Evolutionary conservation across 2,329 filamentous ascomycete genomes (phyloP).

Genomic region (Saccharata proteae): DNA sequence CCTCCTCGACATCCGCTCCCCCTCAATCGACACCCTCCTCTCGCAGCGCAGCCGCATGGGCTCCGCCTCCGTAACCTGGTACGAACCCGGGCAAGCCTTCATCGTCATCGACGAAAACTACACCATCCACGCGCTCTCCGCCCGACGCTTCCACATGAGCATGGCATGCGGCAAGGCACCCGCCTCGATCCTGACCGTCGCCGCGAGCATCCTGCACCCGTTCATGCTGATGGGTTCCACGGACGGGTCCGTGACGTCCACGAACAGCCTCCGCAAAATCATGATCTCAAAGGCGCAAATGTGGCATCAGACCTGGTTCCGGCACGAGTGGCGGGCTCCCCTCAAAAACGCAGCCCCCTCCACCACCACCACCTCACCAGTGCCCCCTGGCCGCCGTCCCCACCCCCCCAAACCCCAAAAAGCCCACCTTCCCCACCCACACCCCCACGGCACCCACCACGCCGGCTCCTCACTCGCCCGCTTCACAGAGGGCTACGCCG

Average conservation of each 20-base stretch:
- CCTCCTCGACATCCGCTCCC: conserved; percentile 42
- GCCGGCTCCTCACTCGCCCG: conserved; percentile 19
- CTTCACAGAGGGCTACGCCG: conserved; percentile 31
- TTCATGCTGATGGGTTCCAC: conserved; percentile 40
- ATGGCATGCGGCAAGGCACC: conserved; percentile 25
- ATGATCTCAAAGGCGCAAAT: conserved; percentile 37
- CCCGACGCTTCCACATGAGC: conserved; percentile 41
- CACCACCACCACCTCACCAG: neutral
- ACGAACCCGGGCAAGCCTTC: conserved; percentile 42
- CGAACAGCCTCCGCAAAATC: conserved; percentile 40
- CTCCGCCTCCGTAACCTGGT: conserved; percentile 38
- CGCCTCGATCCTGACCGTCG: conserved; percentile 28
- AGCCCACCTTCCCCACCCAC: neutral
- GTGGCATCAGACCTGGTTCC: conserved; percentile 46
- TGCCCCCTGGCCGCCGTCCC: conserved; percentile 5
- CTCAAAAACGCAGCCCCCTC: conserved; percentile 3
- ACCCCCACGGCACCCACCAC: conserved; percentile 1
- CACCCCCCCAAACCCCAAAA: conserved; percentile 2
- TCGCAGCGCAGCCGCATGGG: conserved; percentile 39
- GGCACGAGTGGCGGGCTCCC: conserved; percentile 39
- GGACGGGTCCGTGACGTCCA: conserved; percentile 38
- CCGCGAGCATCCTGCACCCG: conserved; percentile 42
- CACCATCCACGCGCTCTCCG: conserved; percentile 34
- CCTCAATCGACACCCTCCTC: conserved; percentile 30
- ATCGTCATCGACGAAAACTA: conserved; percentile 44